Evolutionary conservation across 2,329 filamentous ascomycete species (phyloP).

Genomic region (Verticillium nubilum): DNA sequence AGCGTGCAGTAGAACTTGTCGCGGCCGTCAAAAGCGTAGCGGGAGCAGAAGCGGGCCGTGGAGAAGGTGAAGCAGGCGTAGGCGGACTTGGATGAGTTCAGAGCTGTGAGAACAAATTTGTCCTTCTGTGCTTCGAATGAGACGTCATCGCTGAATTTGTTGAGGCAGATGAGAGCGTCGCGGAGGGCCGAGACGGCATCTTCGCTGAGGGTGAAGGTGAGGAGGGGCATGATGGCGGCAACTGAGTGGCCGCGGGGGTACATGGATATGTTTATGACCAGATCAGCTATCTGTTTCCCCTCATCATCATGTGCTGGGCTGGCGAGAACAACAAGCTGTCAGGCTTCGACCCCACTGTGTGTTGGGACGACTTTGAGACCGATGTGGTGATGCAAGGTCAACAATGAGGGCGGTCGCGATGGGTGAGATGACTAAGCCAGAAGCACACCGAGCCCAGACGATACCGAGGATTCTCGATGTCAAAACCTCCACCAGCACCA

Average conservation of each 20-base stretch:
- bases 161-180: constrained; percentile 67
- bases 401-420: not conserved
- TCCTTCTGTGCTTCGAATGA: constrained; percentile 68
- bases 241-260: not conserved
- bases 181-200: constrained; percentile 67
- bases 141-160: constrained; percentile 76
- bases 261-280: not conserved
- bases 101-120: constrained; percentile 64
- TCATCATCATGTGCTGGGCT: not conserved
- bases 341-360: not conserved
- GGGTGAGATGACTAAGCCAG: not conserved
- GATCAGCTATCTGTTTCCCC: not conserved
- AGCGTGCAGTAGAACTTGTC: constrained; percentile 70
- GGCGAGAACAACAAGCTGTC: too few species aligned
- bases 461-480: too few species aligned
- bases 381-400: not conserved
- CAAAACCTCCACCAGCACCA: too few species aligned
- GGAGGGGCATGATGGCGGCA: constrained; percentile 43
- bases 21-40: constrained; percentile 59
- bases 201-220: constrained; percentile 69
- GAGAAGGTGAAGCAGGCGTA: constrained; percentile 69
- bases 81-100: constrained; percentile 77
- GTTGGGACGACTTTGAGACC: not conserved
- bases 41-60: constrained; percentile 64
- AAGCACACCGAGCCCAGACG: too few species aligned